phyloP scores from a whole-genome alignment of 2,329 filamentous ascomycete genomes.

The Fusarium sp. region DNA sequence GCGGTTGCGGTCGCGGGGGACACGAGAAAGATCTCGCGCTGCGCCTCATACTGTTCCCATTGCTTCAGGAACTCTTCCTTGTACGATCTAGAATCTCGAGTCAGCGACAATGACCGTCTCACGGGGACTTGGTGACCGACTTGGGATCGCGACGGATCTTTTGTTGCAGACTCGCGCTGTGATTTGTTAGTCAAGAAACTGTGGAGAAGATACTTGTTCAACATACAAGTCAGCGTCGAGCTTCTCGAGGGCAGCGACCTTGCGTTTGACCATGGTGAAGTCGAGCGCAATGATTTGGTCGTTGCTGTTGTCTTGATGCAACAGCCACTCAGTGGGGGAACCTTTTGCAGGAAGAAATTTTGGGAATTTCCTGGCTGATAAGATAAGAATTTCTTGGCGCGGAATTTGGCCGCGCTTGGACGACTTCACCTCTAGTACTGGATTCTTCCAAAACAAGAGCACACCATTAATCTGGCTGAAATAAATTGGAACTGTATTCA shows the following conservation, averaged over 20 bases:
- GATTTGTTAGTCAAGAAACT: constrained; percentile 42
- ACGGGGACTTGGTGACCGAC: constrained; percentile 55
- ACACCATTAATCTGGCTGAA: background rate
- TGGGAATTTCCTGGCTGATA: constrained; percentile 35
- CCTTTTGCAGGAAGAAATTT: constrained; percentile 35
- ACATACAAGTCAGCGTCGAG: constrained; percentile 87
- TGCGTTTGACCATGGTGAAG: constrained; percentile 80
- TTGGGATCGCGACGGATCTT: constrained; percentile 90
- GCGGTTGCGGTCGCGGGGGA: constrained; percentile 83
- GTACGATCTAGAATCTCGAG: constrained; percentile 73
- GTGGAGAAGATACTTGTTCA: background rate
- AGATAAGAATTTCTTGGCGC: constrained; percentile 27
- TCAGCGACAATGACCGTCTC: constrained; percentile 24
- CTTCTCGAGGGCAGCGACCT: constrained; percentile 93
- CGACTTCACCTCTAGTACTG: background rate
- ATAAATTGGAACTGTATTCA: background rate
- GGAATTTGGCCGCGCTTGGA: constrained; percentile 30
- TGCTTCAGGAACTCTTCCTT: constrained; percentile 89
- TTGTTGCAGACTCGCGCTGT: constrained; percentile 86
- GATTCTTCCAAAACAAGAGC: background rate
- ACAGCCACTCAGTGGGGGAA: constrained; percentile 21
- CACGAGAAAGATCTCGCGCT: constrained; percentile 90
- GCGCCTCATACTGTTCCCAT: constrained; percentile 91
- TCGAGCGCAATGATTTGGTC: background rate
- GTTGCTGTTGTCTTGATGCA: constrained; percentile 16